Base-by-base conservation (phyloP, 164 flowering plant genomes). In the Nymphaea thermarum region DNA sequence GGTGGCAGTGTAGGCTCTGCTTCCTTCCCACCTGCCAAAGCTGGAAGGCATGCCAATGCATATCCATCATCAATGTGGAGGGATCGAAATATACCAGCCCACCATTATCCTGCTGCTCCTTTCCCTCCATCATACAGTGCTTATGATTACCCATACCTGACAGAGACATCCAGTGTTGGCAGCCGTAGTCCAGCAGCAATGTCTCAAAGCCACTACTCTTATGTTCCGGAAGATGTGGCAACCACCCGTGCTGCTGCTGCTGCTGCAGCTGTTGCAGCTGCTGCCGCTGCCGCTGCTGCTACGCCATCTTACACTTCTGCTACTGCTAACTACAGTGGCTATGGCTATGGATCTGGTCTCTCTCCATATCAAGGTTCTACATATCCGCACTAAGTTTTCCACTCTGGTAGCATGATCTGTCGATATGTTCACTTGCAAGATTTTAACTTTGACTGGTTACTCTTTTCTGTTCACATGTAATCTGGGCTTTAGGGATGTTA, bases 181-280 rank as follows among this genome's bases (percentile, higher is more conserved):
- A 6, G 75, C 6, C 83, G 71, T 67, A 79, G 80, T 61, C 79
- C 85, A 43, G 77, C 81, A 17, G 65, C 74, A 43, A 64, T 73
- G 51, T 68, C 85, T 44, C 85, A 76, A 69, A 81, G 71, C 17
- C 78, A 78, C 71, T 18, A 51, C 57, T 15, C 84, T 0, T 72
- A 57, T 53, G 41, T 79, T n/a, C 67, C 76, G 43, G 79, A 80
- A 43, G 80, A 79, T 63, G 45, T 78, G 57, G 57, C 57, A 10
- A 51, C 57, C 14, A 2, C 57, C 14, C 57, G 57, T 7, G 14
- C 57, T 51, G 57, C 57, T 51, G 57, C 57, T 51, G 76, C 63
- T 43, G 87, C 81, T 62, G 81, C 85, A 43, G 86, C 78, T 60
- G 91, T 97, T 65, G 94, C 98, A 55, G 36, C 36, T 25, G 36